Percentiles rank a stretch among this genome's conserved stretches.
Evolutionary conservation across 371 early-diverging fungal species (phyloP).

Genomic region (Lichtheimia corymbifera): DNA sequence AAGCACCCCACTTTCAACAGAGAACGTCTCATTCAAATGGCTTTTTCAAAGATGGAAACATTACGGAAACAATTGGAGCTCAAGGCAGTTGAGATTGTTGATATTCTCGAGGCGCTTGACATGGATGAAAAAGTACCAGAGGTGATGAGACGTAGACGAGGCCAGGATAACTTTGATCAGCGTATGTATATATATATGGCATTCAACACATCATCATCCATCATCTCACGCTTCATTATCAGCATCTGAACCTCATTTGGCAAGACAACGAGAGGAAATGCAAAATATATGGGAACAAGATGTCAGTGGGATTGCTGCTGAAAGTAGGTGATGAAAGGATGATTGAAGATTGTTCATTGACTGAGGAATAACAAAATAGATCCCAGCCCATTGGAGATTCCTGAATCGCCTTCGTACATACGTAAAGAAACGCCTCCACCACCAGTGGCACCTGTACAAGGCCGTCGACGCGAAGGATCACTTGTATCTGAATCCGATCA

Average conservation of each 20-base stretch:
- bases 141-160: constrained; percentile 35
- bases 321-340: constrained; percentile 22
- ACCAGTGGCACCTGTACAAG: constrained; percentile 44
- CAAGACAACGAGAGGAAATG: constrained; percentile 37
- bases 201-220: background rate
- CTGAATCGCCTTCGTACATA: constrained; percentile 10
- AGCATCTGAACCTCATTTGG: constrained; percentile 39
- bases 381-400: constrained; percentile 11
- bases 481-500: constrained; percentile 23
- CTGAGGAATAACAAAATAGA: background rate
- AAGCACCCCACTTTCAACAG: background rate
- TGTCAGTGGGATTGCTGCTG: constrained; percentile 33
- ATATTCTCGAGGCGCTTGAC: constrained; percentile 36
- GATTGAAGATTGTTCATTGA: background rate
- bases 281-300: constrained; percentile 45
- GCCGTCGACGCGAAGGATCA: constrained; percentile 27
- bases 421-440: constrained; percentile 39
- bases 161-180: constrained; percentile 47
- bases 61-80: constrained; percentile 60
- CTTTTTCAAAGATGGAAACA: constrained; percentile 48
- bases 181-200: constrained; percentile 25
- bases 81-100: constrained; percentile 51
- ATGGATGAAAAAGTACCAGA: constrained; percentile 40
- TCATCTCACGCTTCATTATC: background rate
- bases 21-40: background rate